A percentile compares a stretch with the other conserved stretches of the same genome.
Evolutionary conservation across 2,329 filamentous ascomycete species (phyloP).

Genomic region (Trichoderma atroviride): DNA sequence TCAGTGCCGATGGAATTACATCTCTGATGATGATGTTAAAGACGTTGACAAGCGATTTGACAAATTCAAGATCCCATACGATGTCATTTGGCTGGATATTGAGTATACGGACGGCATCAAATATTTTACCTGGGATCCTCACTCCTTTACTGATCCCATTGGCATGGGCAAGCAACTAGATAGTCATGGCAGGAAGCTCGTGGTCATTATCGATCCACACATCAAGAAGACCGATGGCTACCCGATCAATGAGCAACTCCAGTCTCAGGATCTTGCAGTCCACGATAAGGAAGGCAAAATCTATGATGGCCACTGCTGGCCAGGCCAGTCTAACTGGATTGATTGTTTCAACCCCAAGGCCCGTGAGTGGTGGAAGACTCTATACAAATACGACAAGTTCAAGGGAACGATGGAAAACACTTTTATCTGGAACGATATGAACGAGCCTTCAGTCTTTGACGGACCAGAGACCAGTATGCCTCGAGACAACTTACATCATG

Average conservation of each 20-base stretch:
- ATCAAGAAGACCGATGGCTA: conserved; percentile 92
- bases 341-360: conserved; percentile 95
- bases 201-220: conserved; percentile 94
- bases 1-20: conserved; percentile 98
- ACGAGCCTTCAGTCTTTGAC: conserved; percentile 98
- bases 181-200: conserved; percentile 82
- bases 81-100: conserved; percentile 98
- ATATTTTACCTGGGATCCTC: conserved; percentile 95
- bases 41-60: conserved; percentile 97
- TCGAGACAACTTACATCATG: conserved; percentile 93
- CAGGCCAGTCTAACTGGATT: conserved; percentile 93
- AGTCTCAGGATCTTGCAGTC: conserved; percentile 79
- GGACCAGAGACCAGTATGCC: conserved; percentile 98
- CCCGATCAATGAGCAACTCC: conserved; percentile 75
- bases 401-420: conserved; percentile 84
- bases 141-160: conserved; percentile 84
- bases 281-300: conserved; percentile 87
- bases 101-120: conserved; percentile 97
- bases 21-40: conserved; percentile 94
- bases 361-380: conserved; percentile 83
- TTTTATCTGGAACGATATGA: conserved; percentile 99
- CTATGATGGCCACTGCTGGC: conserved; percentile 99
- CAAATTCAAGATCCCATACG: conserved; percentile 92
- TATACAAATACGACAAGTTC: conserved; percentile 89
- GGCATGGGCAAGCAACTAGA: conserved; percentile 89